Percentiles rank a stretch among this genome's conserved stretches.
Conservation (phyloP, 345 rosid genomes). For the Viola odorata region DNA sequence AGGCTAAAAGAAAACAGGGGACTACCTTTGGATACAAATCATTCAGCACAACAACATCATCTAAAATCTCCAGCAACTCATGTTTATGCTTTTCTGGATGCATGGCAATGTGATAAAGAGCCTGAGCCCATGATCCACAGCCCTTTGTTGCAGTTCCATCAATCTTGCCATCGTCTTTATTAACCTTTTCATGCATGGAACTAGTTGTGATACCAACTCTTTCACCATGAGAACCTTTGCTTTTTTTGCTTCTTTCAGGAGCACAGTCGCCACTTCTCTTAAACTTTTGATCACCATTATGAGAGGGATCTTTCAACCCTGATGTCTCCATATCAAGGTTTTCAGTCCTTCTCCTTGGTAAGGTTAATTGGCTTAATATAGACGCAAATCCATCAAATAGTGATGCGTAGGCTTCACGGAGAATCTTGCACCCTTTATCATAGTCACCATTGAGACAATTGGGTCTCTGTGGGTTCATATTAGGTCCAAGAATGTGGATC, state of each 20-base stretch:
- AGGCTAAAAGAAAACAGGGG: not conserved
- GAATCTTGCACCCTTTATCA: conserved; percentile 65
- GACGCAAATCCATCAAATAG: conserved; percentile 75
- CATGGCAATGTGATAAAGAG: conserved; percentile 66
- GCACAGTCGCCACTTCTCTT: conserved; percentile 34
- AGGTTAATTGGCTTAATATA: conserved; percentile 33
- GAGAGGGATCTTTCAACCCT: conserved; percentile 16
- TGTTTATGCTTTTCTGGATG: conserved; percentile 64
- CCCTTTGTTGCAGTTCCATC: conserved; percentile 26
- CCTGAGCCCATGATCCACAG: conserved; percentile 79
- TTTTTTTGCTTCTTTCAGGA: conserved; percentile 47
- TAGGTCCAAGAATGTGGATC: conserved; percentile 96
- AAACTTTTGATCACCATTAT: conserved; percentile 28
- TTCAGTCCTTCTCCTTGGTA: conserved; percentile 21
- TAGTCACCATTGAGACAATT: conserved; percentile 66
- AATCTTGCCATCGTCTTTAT: conserved; percentile 20
- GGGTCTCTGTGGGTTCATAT: conserved; percentile 89
- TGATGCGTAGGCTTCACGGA: conserved; percentile 58
- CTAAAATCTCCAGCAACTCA: conserved; percentile 50
- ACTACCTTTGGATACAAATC: conserved; percentile 83
- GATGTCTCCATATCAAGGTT: conserved; percentile 14
- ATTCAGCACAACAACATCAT: conserved; percentile 59
- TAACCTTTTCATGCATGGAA: conserved; percentile 18
- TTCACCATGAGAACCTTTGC: conserved; percentile 38
- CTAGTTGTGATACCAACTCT: conserved; percentile 8